Evolutionary conservation across 257 asterid species (phyloP).

Genomic region (Datura wrightii): DNA sequence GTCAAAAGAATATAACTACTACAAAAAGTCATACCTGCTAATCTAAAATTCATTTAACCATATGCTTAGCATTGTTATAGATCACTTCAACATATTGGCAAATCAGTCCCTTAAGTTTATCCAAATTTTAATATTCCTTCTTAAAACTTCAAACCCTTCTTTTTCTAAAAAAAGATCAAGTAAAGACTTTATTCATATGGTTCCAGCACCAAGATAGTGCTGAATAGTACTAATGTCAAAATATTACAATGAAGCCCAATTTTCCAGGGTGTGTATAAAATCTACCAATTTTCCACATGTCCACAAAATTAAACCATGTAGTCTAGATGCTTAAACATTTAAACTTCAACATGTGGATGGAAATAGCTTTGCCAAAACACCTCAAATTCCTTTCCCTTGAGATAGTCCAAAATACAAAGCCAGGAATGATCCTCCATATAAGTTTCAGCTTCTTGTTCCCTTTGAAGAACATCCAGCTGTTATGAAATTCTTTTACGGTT

Average conservation of each 20-base stretch:
- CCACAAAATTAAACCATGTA: background rate
- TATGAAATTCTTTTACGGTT: background rate
- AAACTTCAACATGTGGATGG: background rate
- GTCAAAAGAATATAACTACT: background rate
- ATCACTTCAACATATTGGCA: background rate
- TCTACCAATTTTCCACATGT: background rate
- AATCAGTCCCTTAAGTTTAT: background rate
- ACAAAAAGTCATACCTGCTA: background rate
- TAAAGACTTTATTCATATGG: background rate
- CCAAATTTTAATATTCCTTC: background rate
- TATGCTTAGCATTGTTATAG: background rate
- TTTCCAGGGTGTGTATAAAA: background rate
- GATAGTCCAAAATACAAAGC: background rate
- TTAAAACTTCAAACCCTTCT: background rate
- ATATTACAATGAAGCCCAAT: background rate
- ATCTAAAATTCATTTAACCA: background rate
- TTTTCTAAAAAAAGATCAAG: background rate
- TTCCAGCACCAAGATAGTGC: background rate
- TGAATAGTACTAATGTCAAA: background rate
- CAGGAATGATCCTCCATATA: background rate
- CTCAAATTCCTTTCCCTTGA: background rate
- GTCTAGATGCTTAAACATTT: background rate
- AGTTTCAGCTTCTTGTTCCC: background rate
- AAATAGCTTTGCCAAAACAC: background rate
- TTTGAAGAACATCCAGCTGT: conserved; percentile 7